Percentiles rank a stretch among this genome's conserved stretches.
Conservation (phyloP, 202 grass and related monocot species). For the Dendrocalamus latiflorus region DNA sequence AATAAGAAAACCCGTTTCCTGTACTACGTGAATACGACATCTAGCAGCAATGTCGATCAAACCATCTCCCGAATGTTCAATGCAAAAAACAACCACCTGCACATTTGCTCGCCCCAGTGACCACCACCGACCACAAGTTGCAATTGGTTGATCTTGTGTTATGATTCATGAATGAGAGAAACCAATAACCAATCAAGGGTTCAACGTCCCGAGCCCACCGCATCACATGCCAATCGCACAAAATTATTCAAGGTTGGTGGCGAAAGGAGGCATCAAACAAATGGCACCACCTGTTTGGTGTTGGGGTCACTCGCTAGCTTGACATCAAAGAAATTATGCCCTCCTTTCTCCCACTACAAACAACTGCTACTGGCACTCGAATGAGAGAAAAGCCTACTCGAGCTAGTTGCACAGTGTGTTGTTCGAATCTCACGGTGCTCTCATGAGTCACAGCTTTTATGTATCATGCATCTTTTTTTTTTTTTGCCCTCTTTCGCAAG, state of each 20-base stretch:
- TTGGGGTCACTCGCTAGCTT: not conserved
- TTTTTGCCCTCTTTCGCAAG: not conserved
- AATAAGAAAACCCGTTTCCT: not conserved
- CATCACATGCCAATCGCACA: not conserved
- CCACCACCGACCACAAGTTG: not conserved
- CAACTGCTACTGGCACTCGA: not conserved
- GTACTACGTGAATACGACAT: not conserved
- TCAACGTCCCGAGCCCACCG: not conserved
- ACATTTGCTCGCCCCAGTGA: not conserved
- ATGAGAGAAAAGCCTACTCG: not conserved
- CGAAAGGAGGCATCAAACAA: not conserved
- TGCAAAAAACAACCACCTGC: not conserved
- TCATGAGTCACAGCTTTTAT: no score
- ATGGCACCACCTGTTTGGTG: not conserved
- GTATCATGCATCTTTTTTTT: not conserved
- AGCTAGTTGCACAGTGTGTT: not conserved
- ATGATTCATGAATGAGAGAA: not conserved
- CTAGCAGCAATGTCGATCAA: not conserved
- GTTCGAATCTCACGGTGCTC: not conserved
- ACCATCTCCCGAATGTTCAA: not conserved
- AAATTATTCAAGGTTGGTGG: slow-evolving; percentile 26
- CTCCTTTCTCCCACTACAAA: not conserved
- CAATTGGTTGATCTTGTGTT: not conserved
- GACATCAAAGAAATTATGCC: not conserved
- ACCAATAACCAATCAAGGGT: not conserved